Evolutionary conservation across 2,329 filamentous ascomycete species (phyloP).

Genomic region (Monosporascus sp.): DNA sequence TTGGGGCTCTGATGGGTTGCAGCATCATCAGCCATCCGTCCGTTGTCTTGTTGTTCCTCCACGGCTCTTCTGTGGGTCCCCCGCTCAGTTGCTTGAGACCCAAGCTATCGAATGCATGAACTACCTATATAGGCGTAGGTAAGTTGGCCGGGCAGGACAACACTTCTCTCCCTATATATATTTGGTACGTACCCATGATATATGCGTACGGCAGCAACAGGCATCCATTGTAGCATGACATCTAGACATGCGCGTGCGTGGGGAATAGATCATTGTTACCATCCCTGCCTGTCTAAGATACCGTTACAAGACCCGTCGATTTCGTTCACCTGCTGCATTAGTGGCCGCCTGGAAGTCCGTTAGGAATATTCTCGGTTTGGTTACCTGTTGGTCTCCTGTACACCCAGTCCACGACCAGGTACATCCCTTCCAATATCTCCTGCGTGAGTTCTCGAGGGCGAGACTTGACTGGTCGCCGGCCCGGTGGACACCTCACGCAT

Average conservation of each 20-base stretch:
- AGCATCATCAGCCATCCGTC: slow-evolving; percentile 1
- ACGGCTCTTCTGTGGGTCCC: not conserved
- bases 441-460: slow-evolving; percentile 10
- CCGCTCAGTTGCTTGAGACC: not conserved
- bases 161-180: slow-evolving; percentile 15
- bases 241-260: slow-evolving; percentile 30
- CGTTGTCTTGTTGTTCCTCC: slow-evolving; percentile 1
- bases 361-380: slow-evolving; percentile 20
- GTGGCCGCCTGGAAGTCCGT: slow-evolving; percentile 28
- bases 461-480: slow-evolving; percentile 21
- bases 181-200: slow-evolving; percentile 17
- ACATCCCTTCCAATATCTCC: slow-evolving; percentile 27
- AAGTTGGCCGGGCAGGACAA: slow-evolving; percentile 9
- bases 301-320: slow-evolving; percentile 19
- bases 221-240: slow-evolving; percentile 30
- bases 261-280: slow-evolving; percentile 19
- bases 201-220: slow-evolving; percentile 23
- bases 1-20: slow-evolving; percentile 8
- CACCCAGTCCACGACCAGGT: slow-evolving; percentile 27
- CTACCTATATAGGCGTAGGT: slow-evolving; percentile 1
- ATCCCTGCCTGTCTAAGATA: slow-evolving; percentile 9
- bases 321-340: slow-evolving; percentile 32
- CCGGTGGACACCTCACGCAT: slow-evolving; percentile 17
- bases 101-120: not conserved
- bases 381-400: slow-evolving; percentile 17